phyloP scores from a whole-genome alignment of 1,284 basidiomycete species.

The Bjerkandera adusta region DNA sequence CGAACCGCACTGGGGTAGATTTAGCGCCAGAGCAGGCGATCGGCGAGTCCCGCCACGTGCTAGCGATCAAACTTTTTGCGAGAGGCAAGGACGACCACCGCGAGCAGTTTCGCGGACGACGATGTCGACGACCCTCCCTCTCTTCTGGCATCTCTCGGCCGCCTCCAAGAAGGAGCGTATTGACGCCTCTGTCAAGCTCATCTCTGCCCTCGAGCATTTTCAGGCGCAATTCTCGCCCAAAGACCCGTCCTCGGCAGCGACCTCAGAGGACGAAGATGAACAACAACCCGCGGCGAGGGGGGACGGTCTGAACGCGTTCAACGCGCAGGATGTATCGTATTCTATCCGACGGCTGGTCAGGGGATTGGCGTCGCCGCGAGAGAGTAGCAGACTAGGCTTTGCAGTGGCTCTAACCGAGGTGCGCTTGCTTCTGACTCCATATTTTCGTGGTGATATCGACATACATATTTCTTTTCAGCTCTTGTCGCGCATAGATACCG shows the following conservation, averaged over 20 bases:
- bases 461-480: constrained; percentile 47
- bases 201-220: constrained; percentile 79
- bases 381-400: constrained; percentile 92
- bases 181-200: constrained; percentile 83
- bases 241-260: constrained; percentile 32
- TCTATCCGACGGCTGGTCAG: constrained; percentile 82
- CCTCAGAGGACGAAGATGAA: constrained; percentile 35
- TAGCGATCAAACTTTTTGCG: constrained; percentile 8
- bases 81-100: neutral
- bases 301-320: constrained; percentile 55
- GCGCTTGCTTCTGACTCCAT: constrained; percentile 36
- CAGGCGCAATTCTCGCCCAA: constrained; percentile 61
- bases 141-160: constrained; percentile 95
- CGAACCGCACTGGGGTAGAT: too few species aligned
- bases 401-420: constrained; percentile 96
- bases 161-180: constrained; percentile 77
- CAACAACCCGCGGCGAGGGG: constrained; percentile 38
- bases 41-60: neutral
- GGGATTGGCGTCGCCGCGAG: constrained; percentile 88
- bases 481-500: constrained; percentile 74
- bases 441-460: neutral
- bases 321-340: constrained; percentile 89
- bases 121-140: constrained; percentile 83
- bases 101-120: neutral
- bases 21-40: too few species aligned